These are phyloP conservation scores for Agrocybe praecox DNA, from an alignment of 768 basidiomycete genomes.

Conservation along the genomic window DNA sequence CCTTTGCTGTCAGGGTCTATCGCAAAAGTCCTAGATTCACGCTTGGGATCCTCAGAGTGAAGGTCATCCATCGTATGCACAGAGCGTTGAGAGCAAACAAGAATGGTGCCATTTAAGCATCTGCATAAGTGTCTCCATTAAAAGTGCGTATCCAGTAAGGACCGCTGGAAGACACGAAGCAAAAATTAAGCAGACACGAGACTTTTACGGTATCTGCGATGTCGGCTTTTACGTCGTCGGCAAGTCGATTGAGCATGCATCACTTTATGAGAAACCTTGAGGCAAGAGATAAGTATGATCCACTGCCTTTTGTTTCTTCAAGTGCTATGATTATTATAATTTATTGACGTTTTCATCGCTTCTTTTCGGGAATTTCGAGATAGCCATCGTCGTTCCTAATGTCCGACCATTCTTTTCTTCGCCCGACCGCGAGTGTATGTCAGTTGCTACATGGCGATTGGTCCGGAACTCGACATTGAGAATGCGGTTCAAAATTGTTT, in stretches of 20 bases:
- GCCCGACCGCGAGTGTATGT: not conserved
- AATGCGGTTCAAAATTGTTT: not conserved
- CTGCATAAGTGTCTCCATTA: too few species aligned
- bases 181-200: too few species aligned
- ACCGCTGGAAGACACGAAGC: too few species aligned
- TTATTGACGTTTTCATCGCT: not conserved
- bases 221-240: not conserved
- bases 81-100: too few species aligned
- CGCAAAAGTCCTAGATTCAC: not conserved
- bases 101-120: too few species aligned
- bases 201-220: too few species aligned
- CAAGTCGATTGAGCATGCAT: not conserved
- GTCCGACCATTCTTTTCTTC: not conserved
- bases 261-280: not conserved
- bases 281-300: not conserved
- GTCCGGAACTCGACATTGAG: not conserved
- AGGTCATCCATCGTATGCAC: not conserved
- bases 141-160: too few species aligned
- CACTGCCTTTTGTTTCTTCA: not conserved
- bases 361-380: not conserved
- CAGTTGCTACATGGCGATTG: conserved; percentile 1
- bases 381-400: not conserved
- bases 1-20: not conserved
- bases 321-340: too few species aligned
- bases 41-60: not conserved